A percentile compares a stretch with the other conserved stretches of the same genome.
phyloP scores from a whole-genome alignment of 2,329 filamentous ascomycete species.

The Aspergillus pseudotamarii region DNA sequence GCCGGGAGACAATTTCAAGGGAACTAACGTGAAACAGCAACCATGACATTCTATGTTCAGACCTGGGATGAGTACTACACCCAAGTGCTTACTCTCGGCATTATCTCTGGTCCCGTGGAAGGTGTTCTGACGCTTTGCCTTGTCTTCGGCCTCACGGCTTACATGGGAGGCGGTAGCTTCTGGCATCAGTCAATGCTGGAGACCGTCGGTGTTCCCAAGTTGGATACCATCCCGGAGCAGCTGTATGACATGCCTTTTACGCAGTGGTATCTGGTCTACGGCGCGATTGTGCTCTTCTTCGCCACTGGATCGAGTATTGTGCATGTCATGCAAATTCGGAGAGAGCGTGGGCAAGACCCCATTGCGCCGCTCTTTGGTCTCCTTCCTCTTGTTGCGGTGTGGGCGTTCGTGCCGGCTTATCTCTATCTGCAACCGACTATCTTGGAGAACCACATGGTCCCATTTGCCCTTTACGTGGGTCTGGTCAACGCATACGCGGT shows the following conservation, averaged over 20 bases:
- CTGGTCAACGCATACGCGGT: slow-evolving; percentile 94
- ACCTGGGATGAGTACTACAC: slow-evolving; percentile 99
- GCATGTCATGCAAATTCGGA: slow-evolving; percentile 83
- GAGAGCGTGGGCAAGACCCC: slow-evolving; percentile 70
- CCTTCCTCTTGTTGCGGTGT: slow-evolving; percentile 75
- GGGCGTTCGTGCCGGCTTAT: slow-evolving; percentile 76
- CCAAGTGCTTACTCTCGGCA: slow-evolving; percentile 86
- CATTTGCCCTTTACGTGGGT: slow-evolving; percentile 86
- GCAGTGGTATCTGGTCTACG: slow-evolving; percentile 91
- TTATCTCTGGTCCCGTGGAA: slow-evolving; percentile 93
- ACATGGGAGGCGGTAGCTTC: slow-evolving; percentile 84
- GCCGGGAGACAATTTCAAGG: neutral
- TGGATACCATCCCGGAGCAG: slow-evolving; percentile 65
- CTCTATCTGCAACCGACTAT: slow-evolving; percentile 84
- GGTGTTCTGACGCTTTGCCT: slow-evolving; percentile 81
- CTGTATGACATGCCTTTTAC: slow-evolving; percentile 84
- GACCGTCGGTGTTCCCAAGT: slow-evolving; percentile 68
- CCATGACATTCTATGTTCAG: slow-evolving; percentile 96
- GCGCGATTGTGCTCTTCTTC: slow-evolving; percentile 75
- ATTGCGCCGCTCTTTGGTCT: slow-evolving; percentile 74
- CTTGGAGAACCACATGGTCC: slow-evolving; percentile 78
- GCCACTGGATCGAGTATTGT: slow-evolving; percentile 74
- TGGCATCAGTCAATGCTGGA: slow-evolving; percentile 84
- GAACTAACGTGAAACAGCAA: slow-evolving; percentile 53
- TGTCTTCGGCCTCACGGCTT: slow-evolving; percentile 82